Evolutionary conservation across 345 rosid genomes (phyloP).

Genomic region (Capsella bursapastoris): DNA sequence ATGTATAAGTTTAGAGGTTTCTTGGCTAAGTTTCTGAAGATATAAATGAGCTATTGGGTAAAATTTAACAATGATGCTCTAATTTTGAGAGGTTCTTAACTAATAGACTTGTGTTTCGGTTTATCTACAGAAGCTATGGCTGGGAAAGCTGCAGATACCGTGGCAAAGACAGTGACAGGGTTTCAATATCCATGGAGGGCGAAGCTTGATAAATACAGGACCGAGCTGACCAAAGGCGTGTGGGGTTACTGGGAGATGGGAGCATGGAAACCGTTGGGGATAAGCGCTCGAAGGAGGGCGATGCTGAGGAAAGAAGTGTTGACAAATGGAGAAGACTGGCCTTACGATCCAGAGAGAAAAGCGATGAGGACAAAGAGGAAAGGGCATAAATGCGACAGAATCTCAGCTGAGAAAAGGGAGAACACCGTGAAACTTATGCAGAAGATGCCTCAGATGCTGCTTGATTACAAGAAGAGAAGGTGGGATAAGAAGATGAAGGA

Average conservation of each 20-base stretch:
- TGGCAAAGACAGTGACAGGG: slow-evolving; percentile 56
- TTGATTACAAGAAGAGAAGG: slow-evolving; percentile 87
- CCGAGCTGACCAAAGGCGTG: slow-evolving; percentile 79
- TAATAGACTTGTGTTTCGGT: background rate
- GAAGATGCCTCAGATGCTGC: slow-evolving; percentile 86
- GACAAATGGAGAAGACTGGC: slow-evolving; percentile 78
- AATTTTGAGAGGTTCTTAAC: background rate
- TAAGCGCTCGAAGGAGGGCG: slow-evolving; percentile 85
- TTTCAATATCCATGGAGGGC: slow-evolving; percentile 86
- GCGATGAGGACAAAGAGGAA: slow-evolving; percentile 83
- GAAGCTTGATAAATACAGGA: slow-evolving; percentile 69
- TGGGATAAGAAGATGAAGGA: slow-evolving; percentile 98
- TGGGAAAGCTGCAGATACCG: slow-evolving; percentile 70
- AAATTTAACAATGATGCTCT: background rate
- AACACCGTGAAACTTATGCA: slow-evolving; percentile 83
- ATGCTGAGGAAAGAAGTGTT: slow-evolving; percentile 89
- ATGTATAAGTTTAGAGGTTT: background rate
- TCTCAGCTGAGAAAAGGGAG: slow-evolving; percentile 80
- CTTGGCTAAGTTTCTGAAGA: background rate
- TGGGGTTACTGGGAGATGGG: slow-evolving; percentile 97
- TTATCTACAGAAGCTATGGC: slow-evolving; percentile 57
- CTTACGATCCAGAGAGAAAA: slow-evolving; percentile 87
- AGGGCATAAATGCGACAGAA: slow-evolving; percentile 84
- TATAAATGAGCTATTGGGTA: background rate
- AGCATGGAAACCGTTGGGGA: slow-evolving; percentile 86